Evolutionary conservation across 75 land plant species (phyloP).

Genomic region (Gnetum montanum): DNA sequence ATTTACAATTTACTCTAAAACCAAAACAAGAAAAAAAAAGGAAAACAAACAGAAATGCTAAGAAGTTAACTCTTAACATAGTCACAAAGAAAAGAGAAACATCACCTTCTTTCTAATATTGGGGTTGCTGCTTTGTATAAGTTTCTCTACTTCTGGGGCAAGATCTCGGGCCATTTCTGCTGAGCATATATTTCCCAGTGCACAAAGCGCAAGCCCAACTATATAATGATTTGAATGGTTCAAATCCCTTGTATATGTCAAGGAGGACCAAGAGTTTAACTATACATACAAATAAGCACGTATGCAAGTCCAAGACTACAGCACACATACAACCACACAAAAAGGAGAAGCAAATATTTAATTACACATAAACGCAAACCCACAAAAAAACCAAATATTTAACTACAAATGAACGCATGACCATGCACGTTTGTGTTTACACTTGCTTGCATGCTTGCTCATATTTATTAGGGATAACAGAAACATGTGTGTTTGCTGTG

Average conservation of each 20-base stretch:
- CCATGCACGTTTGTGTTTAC: no score
- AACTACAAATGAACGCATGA: no score
- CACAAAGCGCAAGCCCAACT: constrained; percentile 96
- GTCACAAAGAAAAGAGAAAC: not conserved
- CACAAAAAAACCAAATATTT: no score
- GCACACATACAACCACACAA: no score
- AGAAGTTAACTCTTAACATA: not conserved
- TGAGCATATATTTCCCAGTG: constrained; percentile 95
- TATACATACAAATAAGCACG: not conserved
- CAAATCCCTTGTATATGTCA: constrained; percentile 72
- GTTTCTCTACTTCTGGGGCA: constrained; percentile 88
- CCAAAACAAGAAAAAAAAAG: no score
- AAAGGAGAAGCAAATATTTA: no score
- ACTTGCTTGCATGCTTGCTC: no score
- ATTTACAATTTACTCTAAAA: no score
- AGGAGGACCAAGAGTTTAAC: constrained; percentile 27
- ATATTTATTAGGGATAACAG: no score
- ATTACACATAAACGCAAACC: no score
- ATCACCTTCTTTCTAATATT: constrained; percentile 89
- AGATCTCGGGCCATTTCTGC: constrained; percentile 99
- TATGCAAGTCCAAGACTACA: not conserved
- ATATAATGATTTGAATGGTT: constrained; percentile 90
- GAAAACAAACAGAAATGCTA: constrained; percentile 3
- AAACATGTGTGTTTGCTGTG: no score
- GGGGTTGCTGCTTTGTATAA: constrained; percentile 76